phyloP scores from a whole-genome alignment of 306 rosid genomes.

The Castanopsis chinensis region DNA sequence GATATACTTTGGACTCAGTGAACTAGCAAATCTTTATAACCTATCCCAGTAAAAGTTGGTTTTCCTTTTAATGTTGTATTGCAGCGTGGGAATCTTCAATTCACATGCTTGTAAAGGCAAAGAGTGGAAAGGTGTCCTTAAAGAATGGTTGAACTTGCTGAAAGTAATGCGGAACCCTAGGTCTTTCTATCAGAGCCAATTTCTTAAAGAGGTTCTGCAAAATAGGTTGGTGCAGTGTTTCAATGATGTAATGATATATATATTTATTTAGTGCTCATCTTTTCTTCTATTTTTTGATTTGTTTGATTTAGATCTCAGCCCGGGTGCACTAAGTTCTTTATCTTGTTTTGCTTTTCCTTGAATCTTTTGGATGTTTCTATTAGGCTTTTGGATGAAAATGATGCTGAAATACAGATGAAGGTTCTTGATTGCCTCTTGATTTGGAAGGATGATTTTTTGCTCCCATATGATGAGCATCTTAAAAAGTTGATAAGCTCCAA shows the following conservation, averaged over 20 bases:
- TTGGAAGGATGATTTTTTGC: slow-evolving; percentile 78
- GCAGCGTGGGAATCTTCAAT: slow-evolving; percentile 77
- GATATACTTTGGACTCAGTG: slow-evolving; percentile 11
- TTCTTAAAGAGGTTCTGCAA: slow-evolving; percentile 74
- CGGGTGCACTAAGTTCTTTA: background rate
- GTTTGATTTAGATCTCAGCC: background rate
- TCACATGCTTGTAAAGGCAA: slow-evolving; percentile 69
- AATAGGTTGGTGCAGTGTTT: slow-evolving; percentile 54
- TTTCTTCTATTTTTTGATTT: background rate
- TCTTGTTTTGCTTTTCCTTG: background rate
- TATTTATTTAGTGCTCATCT: background rate
- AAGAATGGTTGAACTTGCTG: slow-evolving; percentile 95
- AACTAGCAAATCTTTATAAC: slow-evolving; percentile 5
- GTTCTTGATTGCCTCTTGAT: slow-evolving; percentile 78
- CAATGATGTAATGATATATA: background rate
- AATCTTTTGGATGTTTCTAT: slow-evolving; percentile 25
- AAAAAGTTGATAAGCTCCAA: slow-evolving; percentile 57
- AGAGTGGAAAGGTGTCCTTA: slow-evolving; percentile 81
- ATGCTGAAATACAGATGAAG: slow-evolving; percentile 76
- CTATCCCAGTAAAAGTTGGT: slow-evolving; percentile 19
- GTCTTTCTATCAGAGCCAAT: slow-evolving; percentile 56
- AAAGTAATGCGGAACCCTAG: slow-evolving; percentile 66
- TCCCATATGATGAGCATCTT: slow-evolving; percentile 65
- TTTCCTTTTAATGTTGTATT: slow-evolving; percentile 32
- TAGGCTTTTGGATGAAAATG: slow-evolving; percentile 91